phyloP scores from a whole-genome alignment of 202 grass and related monocot species.

The Brachypodium distachyon region DNA sequence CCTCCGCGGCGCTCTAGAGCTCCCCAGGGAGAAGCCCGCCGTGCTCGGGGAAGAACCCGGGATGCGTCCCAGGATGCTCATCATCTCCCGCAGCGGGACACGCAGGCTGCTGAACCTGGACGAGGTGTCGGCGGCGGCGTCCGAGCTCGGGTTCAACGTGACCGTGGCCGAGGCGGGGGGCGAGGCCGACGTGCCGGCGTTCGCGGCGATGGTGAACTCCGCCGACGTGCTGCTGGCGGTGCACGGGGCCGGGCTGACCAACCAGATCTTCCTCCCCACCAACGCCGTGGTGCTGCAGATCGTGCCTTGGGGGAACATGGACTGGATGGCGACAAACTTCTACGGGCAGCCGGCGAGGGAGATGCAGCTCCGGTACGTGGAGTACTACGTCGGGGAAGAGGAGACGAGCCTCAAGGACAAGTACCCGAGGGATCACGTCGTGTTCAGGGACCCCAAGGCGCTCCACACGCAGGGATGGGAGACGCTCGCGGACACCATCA shows the following conservation, averaged over 20 bases:
- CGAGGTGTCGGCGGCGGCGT: slow-evolving; percentile 18
- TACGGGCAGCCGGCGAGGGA: slow-evolving; percentile 32
- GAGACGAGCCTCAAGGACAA: slow-evolving; percentile 57
- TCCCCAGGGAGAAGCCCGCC: slow-evolving; percentile 26
- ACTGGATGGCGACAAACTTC: slow-evolving; percentile 61
- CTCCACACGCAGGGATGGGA: slow-evolving; percentile 48
- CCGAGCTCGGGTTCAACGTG: slow-evolving; percentile 56
- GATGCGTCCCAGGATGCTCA: slow-evolving; percentile 46
- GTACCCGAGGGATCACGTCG: slow-evolving; percentile 41
- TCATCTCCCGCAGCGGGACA: slow-evolving; percentile 45
- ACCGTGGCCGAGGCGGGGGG: slow-evolving; percentile 39
- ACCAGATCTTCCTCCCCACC: slow-evolving; percentile 54
- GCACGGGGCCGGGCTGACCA: slow-evolving; percentile 62
- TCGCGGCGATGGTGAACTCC: slow-evolving; percentile 53
- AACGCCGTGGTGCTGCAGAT: slow-evolving; percentile 51
- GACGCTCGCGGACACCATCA: slow-evolving; percentile 33
- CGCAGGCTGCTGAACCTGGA: slow-evolving; percentile 49
- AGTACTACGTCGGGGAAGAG: slow-evolving; percentile 55
- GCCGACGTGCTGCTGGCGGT: slow-evolving; percentile 53
- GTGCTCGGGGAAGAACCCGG: slow-evolving; percentile 31
- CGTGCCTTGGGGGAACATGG: slow-evolving; percentile 72
- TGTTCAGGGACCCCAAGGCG: slow-evolving; percentile 50
- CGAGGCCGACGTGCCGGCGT: slow-evolving; percentile 28
- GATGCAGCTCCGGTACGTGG: slow-evolving; percentile 57
- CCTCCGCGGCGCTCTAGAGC: slow-evolving; percentile 31